Conservation (phyloP, 106 monocot species). For the Dendrobium huoshanense region DNA sequence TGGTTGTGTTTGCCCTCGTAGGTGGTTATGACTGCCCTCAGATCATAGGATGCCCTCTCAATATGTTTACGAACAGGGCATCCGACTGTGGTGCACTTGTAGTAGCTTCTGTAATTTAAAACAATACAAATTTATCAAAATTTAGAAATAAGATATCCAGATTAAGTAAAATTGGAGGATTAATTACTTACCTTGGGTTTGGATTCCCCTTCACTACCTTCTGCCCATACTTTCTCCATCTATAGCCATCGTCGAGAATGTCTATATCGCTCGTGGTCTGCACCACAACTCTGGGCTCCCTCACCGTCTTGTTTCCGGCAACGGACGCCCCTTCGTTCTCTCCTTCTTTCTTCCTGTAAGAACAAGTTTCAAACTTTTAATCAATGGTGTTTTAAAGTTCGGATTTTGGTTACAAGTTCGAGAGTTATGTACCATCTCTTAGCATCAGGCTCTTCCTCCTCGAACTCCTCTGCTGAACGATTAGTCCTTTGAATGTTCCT, state of each 20-base stretch:
- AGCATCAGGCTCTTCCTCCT: constrained; percentile 32
- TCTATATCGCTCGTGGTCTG: constrained; percentile 47
- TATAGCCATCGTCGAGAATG: constrained; percentile 41
- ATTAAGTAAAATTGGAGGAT: not conserved
- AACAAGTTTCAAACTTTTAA: not conserved
- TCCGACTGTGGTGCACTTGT: constrained; percentile 50
- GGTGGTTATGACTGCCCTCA: constrained; percentile 51
- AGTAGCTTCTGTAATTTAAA: constrained; percentile 46
- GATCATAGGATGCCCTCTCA: constrained; percentile 54
- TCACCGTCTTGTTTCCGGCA: constrained; percentile 21
- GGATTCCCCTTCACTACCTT: constrained; percentile 53
- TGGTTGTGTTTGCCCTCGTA: constrained; percentile 81
- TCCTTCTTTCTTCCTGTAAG: constrained; percentile 27
- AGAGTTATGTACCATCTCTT: constrained; percentile 38
- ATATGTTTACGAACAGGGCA: constrained; percentile 64
- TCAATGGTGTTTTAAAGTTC: not conserved
- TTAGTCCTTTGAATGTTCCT: constrained; percentile 21
- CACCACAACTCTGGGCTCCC: constrained; percentile 41
- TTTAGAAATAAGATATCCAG: not conserved
- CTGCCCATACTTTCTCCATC: constrained; percentile 52
- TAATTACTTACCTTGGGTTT: constrained; percentile 30
- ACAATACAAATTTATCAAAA: not conserved
- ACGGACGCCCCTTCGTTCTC: constrained; percentile 17
- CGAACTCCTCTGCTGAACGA: constrained; percentile 15
- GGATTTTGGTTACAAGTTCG: not conserved